These are phyloP conservation scores for Besnoitia besnoiti DNA, from an alignment of 169 alveolate species.

Conservation along the genomic window DNA sequence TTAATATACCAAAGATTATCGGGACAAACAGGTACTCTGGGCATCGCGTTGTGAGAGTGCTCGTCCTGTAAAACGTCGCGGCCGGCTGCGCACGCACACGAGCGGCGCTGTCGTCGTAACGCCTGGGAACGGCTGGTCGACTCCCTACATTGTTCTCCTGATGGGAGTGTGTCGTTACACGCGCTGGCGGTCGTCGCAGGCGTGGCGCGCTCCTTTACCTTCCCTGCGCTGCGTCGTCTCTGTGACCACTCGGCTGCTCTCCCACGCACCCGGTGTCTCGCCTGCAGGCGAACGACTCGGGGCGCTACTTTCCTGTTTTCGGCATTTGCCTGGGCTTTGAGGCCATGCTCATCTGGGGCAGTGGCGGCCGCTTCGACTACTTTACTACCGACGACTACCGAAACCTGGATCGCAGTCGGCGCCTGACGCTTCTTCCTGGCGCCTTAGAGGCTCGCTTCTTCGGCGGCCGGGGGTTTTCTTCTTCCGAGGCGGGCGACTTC, in stretches of 20 bases:
- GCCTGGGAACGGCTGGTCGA: too few relatives aligned
- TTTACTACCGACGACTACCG: neutral
- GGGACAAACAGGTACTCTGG: too few relatives aligned
- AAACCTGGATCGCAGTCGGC: conserved; percentile 17
- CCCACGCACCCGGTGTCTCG: neutral
- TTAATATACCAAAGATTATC: too few relatives aligned
- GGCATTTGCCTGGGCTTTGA: conserved; percentile 52
- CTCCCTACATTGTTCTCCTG: too few relatives aligned
- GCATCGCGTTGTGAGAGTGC: too few relatives aligned
- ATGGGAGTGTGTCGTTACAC: too few relatives aligned
- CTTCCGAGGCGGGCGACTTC: neutral
- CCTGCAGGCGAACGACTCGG: conserved; percentile 36
- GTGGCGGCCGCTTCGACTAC: conserved; percentile 31
- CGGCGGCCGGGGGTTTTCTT: neutral
- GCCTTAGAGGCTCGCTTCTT: neutral
- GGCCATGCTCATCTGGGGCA: conserved; percentile 43
- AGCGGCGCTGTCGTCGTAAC: too few relatives aligned
- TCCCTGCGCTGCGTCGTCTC: too few relatives aligned
- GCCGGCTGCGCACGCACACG: too few relatives aligned
- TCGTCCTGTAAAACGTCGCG: too few relatives aligned
- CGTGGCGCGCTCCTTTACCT: too few relatives aligned
- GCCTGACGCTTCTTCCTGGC: neutral
- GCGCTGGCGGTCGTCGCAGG: too few relatives aligned
- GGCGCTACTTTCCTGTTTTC: conserved; percentile 18
- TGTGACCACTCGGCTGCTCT: neutral